phyloP scores from a whole-genome alignment of 495 filamentous ascomycete genomes.

The Pyronema domesticum region DNA sequence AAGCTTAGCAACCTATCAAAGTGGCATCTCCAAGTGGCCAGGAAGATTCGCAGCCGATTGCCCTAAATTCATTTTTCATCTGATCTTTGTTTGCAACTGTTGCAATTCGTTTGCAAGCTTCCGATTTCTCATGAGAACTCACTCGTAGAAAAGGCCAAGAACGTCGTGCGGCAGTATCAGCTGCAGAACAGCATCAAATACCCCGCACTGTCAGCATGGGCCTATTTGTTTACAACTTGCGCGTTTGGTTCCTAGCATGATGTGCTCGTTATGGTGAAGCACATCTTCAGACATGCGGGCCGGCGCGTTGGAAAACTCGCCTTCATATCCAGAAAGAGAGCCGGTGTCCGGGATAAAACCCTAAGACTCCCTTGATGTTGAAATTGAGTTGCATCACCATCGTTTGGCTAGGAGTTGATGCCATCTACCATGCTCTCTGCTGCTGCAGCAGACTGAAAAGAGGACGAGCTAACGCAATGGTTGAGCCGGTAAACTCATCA shows the following conservation, averaged over 20 bases:
- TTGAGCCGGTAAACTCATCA: too few relatives aligned
- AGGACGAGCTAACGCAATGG: too few relatives aligned
- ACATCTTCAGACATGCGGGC: neutral
- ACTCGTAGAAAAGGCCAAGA: neutral
- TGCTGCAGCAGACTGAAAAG: too few relatives aligned
- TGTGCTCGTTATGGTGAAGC: neutral
- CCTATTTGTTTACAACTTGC: neutral
- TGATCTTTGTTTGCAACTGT: neutral
- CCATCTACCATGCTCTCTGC: too few relatives aligned
- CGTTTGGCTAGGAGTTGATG: too few relatives aligned
- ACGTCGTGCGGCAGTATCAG: neutral
- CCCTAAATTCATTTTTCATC: neutral
- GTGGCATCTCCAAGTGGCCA: neutral
- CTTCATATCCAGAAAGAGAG: neutral
- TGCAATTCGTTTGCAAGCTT: neutral
- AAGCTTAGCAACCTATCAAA: neutral
- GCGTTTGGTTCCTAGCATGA: neutral
- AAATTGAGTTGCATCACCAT: too few relatives aligned
- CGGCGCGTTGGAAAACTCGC: neutral
- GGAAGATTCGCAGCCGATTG: neutral
- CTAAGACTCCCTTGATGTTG: too few relatives aligned
- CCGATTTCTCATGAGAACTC: neutral
- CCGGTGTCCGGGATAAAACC: neutral
- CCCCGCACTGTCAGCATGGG: neutral
- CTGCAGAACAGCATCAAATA: neutral